phyloP scores from a whole-genome alignment of 1,284 basidiomycete genomes.

The Cryptococcus depauperatus region DNA sequence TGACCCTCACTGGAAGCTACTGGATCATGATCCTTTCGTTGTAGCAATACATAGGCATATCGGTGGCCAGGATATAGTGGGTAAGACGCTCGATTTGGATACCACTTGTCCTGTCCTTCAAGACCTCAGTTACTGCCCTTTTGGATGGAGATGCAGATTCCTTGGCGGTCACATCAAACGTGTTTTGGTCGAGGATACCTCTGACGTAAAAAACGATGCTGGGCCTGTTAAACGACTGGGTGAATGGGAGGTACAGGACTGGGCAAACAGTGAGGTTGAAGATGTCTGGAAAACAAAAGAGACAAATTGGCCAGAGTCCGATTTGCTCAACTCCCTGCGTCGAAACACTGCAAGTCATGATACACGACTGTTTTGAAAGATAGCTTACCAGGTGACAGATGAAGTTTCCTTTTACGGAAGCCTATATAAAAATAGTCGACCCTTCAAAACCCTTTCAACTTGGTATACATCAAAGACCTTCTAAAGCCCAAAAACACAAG shows the following conservation, averaged over 20 bases:
- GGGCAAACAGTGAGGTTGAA: slow-evolving; percentile 13
- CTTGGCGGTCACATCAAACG: slow-evolving; percentile 61
- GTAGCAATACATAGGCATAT: slow-evolving; percentile 2
- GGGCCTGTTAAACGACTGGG: slow-evolving; percentile 15
- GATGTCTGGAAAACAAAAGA: slow-evolving; percentile 55
- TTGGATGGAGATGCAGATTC: slow-evolving; percentile 85
- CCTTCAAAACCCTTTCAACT: slow-evolving; percentile 42
- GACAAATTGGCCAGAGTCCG: slow-evolving; percentile 60
- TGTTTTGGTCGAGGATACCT: slow-evolving; percentile 1
- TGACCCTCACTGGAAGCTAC: slow-evolving; percentile 48
- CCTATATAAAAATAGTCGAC: slow-evolving; percentile 59
- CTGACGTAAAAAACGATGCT: slow-evolving; percentile 25
- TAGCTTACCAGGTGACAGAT: slow-evolving; percentile 15
- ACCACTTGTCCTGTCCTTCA: slow-evolving; percentile 62
- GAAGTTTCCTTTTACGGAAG: slow-evolving; percentile 60
- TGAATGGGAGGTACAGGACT: slow-evolving; percentile 28
- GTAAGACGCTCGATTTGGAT: slow-evolving; percentile 25
- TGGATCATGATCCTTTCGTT: slow-evolving; percentile 51
- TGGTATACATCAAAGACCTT: slow-evolving; percentile 2
- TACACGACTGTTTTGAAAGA: neutral
- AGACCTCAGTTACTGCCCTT: slow-evolving; percentile 70
- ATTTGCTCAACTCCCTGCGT: slow-evolving; percentile 55
- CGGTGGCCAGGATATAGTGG: slow-evolving; percentile 26
- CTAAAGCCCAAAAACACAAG: slow-evolving; percentile 12
- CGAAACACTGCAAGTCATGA: slow-evolving; percentile 56